Percentiles rank a stretch among this genome's conserved stretches.
Conservation (phyloP, 495 filamentous ascomycete species). For the Glarea lozoyensis region DNA sequence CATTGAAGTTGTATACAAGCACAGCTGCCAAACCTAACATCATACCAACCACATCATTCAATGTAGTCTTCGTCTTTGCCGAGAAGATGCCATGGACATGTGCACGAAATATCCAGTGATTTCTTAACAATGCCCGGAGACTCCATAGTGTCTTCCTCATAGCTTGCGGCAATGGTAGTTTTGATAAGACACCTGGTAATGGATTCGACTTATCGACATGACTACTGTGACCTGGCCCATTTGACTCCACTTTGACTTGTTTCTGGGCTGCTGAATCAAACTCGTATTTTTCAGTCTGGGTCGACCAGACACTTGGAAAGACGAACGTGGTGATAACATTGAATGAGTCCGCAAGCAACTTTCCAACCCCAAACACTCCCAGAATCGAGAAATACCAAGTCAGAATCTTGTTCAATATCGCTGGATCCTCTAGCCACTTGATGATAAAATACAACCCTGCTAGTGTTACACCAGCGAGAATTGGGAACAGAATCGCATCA, state of each 20-base stretch:
- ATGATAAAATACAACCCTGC: slow-evolving; percentile 80
- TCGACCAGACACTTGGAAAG: slow-evolving; percentile 59
- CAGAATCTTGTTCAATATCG: slow-evolving; percentile 73
- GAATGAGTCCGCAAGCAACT: slow-evolving; percentile 59
- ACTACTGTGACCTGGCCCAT: slow-evolving; percentile 3
- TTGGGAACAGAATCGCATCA: slow-evolving; percentile 80
- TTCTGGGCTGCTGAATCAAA: slow-evolving; percentile 27
- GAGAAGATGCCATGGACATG: slow-evolving; percentile 25
- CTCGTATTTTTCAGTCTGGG: slow-evolving; percentile 32
- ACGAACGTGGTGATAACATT: slow-evolving; percentile 55
- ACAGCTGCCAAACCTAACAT: slow-evolving; percentile 50
- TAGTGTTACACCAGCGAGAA: slow-evolving; percentile 68
- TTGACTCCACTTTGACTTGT: slow-evolving; percentile 15
- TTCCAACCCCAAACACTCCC: slow-evolving; percentile 64
- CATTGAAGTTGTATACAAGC: slow-evolving; percentile 59
- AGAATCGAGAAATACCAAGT: slow-evolving; percentile 77
- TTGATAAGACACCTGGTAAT: slow-evolving; percentile 33
- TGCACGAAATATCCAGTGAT: slow-evolving; percentile 38
- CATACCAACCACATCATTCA: slow-evolving; percentile 46
- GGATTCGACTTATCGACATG: slow-evolving; percentile 30
- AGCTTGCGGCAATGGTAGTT: slow-evolving; percentile 17
- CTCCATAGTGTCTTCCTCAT: slow-evolving; percentile 29
- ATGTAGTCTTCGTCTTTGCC: slow-evolving; percentile 6
- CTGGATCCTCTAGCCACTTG: slow-evolving; percentile 77
- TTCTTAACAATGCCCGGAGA: slow-evolving; percentile 31